Base-by-base conservation (phyloP, 1,139 yeast species). In the Kazachstania sp. region DNA sequence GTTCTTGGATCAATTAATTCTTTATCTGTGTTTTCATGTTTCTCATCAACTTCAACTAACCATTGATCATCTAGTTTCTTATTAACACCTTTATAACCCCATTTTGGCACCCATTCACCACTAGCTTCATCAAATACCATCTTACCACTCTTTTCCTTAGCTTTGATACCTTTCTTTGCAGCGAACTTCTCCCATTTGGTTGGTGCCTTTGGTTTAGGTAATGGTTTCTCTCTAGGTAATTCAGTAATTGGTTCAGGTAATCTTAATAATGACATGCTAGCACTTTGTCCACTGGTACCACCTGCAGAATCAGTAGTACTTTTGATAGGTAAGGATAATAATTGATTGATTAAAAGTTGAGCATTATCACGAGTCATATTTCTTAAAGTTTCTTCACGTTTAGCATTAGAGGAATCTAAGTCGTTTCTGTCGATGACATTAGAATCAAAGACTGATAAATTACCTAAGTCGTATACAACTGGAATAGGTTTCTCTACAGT, bases 161-260 rank as follows among this genome's bases (percentile, higher is more conserved):
- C 77, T 69, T 84, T 76, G 65, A 94, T 94, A 58, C 97, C 97
- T 73, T 94, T 94, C 75, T 80, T 85, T 50, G 85, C 84, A 52
- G 99, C 99, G 72, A 94, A 94, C 65, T 78, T 77, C 71, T 94
- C 96, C 99, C 99, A 94, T 71, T 83, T 88, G 57, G 98, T 90
- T 55, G 82, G 84, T 46, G 94, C 83, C 72, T 86, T 92, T 49
- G 86, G 81, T 70, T 88, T 88, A 49, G 98, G 99, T 58, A 94
- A 70, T 36, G 96, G 82, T 71, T 92, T 92, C 68, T 92, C 99
- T 73, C 99, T 79, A 48, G 99, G 99, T 55, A 92, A 74, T 49
- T 71, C 75, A 26, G 95, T 84, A 29, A 77, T 69, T 20, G 97
- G 95, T 46, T 81, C 92, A 20, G 98, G 98, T 50, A 92, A 74